phyloP scores from a whole-genome alignment of 352 stramenopile genomes.

The Pythium folliculosum region DNA sequence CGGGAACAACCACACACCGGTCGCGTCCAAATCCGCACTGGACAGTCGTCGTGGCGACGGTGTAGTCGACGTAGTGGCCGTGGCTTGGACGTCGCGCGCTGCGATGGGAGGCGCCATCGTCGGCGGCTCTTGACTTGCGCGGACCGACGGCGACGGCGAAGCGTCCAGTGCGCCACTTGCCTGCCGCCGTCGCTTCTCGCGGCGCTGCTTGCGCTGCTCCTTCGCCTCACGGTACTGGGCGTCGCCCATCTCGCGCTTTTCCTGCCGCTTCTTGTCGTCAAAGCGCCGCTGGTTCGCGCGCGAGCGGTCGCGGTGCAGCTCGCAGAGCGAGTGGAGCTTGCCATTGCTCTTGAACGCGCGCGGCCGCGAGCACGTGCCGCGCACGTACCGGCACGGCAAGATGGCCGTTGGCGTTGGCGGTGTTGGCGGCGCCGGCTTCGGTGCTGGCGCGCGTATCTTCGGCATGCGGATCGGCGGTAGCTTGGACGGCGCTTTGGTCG shows the following conservation, averaged over 20 bases:
- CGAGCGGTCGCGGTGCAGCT: slow-evolving; percentile 22
- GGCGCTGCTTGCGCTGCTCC: neutral
- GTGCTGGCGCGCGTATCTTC: neutral
- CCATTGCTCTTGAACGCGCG: slow-evolving; percentile 21
- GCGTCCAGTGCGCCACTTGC: neutral
- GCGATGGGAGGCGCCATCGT: no score
- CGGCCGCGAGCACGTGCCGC: neutral
- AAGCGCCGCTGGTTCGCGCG: slow-evolving; percentile 23
- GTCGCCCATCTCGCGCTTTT: neutral
- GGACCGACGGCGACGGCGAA: neutral
- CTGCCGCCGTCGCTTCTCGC: neutral
- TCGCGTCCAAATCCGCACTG: neutral
- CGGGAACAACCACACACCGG: slow-evolving; percentile 3
- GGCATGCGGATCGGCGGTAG: neutral
- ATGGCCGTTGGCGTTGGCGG: neutral
- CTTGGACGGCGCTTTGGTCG: neutral
- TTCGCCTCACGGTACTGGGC: neutral
- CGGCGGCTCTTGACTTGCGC: no score
- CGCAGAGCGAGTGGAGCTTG: slow-evolving; percentile 26
- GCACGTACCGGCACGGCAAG: slow-evolving; percentile 17
- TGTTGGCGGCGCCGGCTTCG: neutral
- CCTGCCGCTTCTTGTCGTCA: slow-evolving; percentile 19
- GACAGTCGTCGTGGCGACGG: no score
- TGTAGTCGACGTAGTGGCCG: no score
- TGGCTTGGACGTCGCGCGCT: no score